These are phyloP conservation scores for Madurella fahalii DNA, from an alignment of 2,329 filamentous ascomycete species.

Conservation along the genomic window DNA sequence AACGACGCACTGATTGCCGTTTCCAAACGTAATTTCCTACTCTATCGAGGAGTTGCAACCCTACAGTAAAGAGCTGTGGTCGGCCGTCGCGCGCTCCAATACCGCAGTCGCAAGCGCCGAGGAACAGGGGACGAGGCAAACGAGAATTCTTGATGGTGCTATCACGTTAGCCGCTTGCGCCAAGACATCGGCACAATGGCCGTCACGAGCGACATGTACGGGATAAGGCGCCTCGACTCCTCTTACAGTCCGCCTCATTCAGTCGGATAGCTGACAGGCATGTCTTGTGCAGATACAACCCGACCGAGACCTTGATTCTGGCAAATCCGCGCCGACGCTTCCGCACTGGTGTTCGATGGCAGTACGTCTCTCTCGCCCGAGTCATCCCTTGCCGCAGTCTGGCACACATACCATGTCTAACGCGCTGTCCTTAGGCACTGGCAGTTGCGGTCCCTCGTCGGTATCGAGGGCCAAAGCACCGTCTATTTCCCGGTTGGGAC, in stretches of 20 bases:
- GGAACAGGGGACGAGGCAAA: not conserved
- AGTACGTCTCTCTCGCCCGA: conserved; percentile 10
- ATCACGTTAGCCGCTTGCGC: conserved; percentile 23
- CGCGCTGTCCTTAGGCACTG: conserved; percentile 57
- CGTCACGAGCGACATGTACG: conserved; percentile 45
- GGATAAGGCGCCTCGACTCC: conserved; percentile 3
- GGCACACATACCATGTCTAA: conserved; percentile 15
- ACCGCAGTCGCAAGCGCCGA: not conserved
- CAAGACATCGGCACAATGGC: conserved; percentile 45
- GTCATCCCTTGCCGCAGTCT: not conserved
- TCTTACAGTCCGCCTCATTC: not conserved
- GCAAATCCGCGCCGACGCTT: conserved; percentile 62
- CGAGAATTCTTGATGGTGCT: conserved; percentile 27
- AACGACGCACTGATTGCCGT: not conserved
- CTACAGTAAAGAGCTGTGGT: not conserved
- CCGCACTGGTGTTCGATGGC: conserved; percentile 40
- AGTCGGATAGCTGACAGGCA: conserved; percentile 13
- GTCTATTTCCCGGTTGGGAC: conserved; percentile 81
- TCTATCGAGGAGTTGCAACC: too few species aligned
- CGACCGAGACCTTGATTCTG: conserved; percentile 62
- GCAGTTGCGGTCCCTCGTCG: conserved; percentile 87
- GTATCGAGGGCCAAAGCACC: conserved; percentile 68
- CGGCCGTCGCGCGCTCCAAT: not conserved
- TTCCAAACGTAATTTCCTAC: not conserved
- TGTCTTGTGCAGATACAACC: conserved; percentile 49